Evolutionary conservation across 169 alveolate genomes (phyloP).

Genomic region (Eimeria brunetti): DNA sequence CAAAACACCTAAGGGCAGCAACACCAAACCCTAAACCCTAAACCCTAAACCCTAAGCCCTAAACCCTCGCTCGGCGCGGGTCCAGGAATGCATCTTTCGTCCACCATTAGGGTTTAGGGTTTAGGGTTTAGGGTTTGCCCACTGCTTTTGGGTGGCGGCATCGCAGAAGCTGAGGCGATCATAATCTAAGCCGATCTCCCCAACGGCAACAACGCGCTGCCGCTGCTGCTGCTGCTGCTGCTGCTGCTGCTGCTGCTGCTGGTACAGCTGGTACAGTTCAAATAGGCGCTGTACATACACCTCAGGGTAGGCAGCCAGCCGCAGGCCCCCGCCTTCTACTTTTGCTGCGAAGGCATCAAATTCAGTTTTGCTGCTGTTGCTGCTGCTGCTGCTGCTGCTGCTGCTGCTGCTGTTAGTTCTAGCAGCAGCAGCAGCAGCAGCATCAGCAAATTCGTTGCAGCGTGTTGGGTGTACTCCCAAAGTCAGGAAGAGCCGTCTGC

Average conservation of each 20-base stretch:
- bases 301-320: neutral
- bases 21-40: constrained; percentile 47
- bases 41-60: constrained; percentile 15
- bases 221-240: constrained; percentile 87
- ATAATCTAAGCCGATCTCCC: constrained; percentile 93
- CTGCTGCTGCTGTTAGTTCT: neutral
- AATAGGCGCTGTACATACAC: constrained; percentile 33
- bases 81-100: constrained; percentile 29
- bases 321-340: constrained; percentile 23
- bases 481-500: constrained; percentile 89
- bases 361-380: constrained; percentile 3
- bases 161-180: constrained; percentile 91
- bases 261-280: constrained; percentile 36
- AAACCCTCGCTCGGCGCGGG: constrained; percentile 85
- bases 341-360: neutral
- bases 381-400: constrained; percentile 28
- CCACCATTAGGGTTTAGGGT: neutral
- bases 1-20: constrained; percentile 51
- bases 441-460: constrained; percentile 86
- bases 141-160: constrained; percentile 89
- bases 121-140: constrained; percentile 66
- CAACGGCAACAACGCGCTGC: constrained; percentile 89
- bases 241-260: constrained; percentile 67
- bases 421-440: neutral
- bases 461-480: constrained; percentile 95